Percentiles rank a stretch among this genome's conserved stretches.
Conservation (phyloP, 2,329 filamentous ascomycete genomes). For the Diaporthe humulicola region DNA sequence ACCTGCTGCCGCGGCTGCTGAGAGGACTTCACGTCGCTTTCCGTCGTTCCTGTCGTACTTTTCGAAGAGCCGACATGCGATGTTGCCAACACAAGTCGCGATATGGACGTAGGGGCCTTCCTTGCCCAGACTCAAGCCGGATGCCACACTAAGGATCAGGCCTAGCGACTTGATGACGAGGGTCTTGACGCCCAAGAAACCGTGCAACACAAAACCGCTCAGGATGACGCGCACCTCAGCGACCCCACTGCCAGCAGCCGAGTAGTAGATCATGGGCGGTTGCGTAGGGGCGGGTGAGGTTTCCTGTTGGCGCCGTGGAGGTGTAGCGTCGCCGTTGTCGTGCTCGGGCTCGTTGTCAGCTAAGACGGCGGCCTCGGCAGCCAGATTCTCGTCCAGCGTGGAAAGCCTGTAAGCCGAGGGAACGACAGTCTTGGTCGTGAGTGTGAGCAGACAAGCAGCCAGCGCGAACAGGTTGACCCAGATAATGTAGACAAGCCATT, state of each 20-base stretch:
- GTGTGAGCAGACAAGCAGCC: conserved; percentile 81
- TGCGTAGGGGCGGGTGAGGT: conserved; percentile 50
- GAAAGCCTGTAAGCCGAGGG: conserved; percentile 88
- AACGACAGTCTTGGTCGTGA: conserved; percentile 94
- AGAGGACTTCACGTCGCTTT: conserved; percentile 94
- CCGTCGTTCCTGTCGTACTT: conserved; percentile 97
- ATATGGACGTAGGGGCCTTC: conserved; percentile 98
- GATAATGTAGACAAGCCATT: conserved; percentile 81
- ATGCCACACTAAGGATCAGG: conserved; percentile 89
- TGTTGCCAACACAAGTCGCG: conserved; percentile 94
- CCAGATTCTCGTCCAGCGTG: conserved; percentile 93
- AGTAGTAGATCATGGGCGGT: conserved; percentile 92
- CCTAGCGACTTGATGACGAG: conserved; percentile 87
- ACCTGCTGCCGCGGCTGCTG: conserved; percentile 90
- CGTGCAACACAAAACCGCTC: conserved; percentile 97
- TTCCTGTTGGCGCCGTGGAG: conserved; percentile 52
- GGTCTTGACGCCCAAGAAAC: conserved; percentile 91
- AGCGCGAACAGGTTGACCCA: conserved; percentile 79
- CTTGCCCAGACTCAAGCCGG: conserved; percentile 93
- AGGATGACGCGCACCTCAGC: conserved; percentile 97
- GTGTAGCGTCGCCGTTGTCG: conserved; percentile 59
- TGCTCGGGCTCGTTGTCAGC: conserved; percentile 57
- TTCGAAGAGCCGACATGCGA: conserved; percentile 90
- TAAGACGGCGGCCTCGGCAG: conserved; percentile 66
- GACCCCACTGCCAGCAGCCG: conserved; percentile 94